Evolutionary conservation across 1,284 basidiomycete genomes (phyloP), one percentile per base, ranked within the genome.

Genomic region (Apiotrichum siamense): DNA sequence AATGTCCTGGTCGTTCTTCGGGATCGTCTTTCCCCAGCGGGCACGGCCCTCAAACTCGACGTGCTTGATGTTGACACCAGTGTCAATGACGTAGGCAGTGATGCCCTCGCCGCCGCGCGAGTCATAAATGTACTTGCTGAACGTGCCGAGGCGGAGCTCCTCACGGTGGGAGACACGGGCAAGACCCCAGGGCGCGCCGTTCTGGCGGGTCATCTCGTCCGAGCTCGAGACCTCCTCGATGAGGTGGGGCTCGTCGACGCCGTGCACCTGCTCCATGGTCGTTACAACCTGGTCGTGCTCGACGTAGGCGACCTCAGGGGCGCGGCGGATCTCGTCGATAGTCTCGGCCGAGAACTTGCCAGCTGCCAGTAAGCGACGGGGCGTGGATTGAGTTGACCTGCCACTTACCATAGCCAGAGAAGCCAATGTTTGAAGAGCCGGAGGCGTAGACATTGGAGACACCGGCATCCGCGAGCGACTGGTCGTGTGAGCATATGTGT

Each of bases 281-380:
- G 78, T 80, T 21, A 94, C 87, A 60, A 92, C 78, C 76, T 94
- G 90, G 77, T 99, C 96, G 57, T 79, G 81, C 78, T 99, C 96
- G 55, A 99, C 79, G 68, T 87, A 94, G 27, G 85, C 88, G 44
- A 99, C 92, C 72, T 94, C 92, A 18, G 93, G 92, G 77, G 87
- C 80, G 44, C 79, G 75, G 49, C 94, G 82, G 69, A 99, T 86
- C 65, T 82, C 80, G 48, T 89, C 80, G 56, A 99, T 72, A 36
- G 87, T 84, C 44, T 77, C 74, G 38, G 81, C 75, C 32, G 84
- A 81, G 79, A 99, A 97, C 65, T 77, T 79, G 49, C 93, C 94
- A 41, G 93, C 81, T 77, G 44, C 17, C 21, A 41, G 52, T 39
- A 13, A 47, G 36, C 23, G 36, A 6, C n/a, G n/a, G n/a, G n/a